Base-by-base conservation (phyloP, 2,329 filamentous ascomycete species). In the Aaosphaeria pasadenensis region DNA sequence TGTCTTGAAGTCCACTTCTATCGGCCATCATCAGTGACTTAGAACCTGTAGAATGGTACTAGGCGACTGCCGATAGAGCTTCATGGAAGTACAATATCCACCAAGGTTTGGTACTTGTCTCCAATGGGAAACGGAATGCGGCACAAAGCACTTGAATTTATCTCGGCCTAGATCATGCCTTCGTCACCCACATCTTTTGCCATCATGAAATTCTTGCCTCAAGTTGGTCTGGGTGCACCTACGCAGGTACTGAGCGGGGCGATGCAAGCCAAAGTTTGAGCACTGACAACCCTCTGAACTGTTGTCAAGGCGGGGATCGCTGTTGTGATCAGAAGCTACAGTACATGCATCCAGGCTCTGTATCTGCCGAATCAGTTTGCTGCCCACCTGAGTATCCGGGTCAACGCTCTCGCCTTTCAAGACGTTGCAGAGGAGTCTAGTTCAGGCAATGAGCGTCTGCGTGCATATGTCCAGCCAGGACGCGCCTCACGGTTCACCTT, bases 341-440 rank as follows among this genome's bases (percentile, higher is more conserved):
- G 49, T 44, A 54, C 48, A 39, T 44, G 39, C 42, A n/a, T 31
- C 17, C 17, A 24, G 17, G 17, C 17, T 24, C 17, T 24, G 17
- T 24, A 24, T 24, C 17, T 24, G 17, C 17, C 17, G 17, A 24
- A 24, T 24, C 17, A 24, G 17, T 24, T 24, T 24, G 17, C 17
- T 24, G 17, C 17, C 17, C 17, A 24, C 2, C 3, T 24, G 17
- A 24, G 17, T 24, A 24, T 24, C 17, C 17, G 17, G 17, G 17
- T 24, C 17, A 24, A 24, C 17, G 17, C 17, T 24, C 13, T 30
- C 47, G 39, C 44, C 46, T 44, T 48, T 45, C 49, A 54, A 46
- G 50, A 29, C 48, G 50, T 50, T 52, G 46, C 47, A 41, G 43
- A 46, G 39, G 43, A 50, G 47, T 44, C 39, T 52, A 31, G 47